A percentile compares a stretch with the other conserved stretches of the same genome.
phyloP scores from a whole-genome alignment of 208 protist species.

The Trypanosomatidae sp. region DNA sequence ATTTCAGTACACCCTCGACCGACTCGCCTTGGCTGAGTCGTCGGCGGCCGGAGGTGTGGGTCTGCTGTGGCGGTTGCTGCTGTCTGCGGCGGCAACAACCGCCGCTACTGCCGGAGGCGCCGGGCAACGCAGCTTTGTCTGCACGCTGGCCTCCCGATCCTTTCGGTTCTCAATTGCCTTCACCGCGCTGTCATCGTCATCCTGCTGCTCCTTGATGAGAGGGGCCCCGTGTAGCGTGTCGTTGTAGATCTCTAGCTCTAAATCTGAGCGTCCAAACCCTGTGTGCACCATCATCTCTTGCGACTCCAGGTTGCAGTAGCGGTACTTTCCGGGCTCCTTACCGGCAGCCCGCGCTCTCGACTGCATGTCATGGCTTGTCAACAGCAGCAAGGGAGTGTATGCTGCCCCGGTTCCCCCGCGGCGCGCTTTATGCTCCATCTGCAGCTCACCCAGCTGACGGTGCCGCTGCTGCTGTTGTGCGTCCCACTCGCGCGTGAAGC shows the following conservation, averaged over 20 bases:
- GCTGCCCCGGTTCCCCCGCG: conserved; percentile 8
- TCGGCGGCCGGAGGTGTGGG: background rate
- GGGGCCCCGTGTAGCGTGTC: conserved; percentile 32
- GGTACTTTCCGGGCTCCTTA: conserved; percentile 9
- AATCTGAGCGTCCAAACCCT: conserved; percentile 6
- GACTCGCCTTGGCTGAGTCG: background rate
- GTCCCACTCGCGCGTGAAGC: conserved; percentile 19
- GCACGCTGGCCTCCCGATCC: background rate
- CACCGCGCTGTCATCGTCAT: background rate
- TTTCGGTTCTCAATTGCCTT: background rate
- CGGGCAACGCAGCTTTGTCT: background rate
- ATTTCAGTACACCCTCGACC: background rate
- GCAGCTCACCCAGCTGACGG: conserved; percentile 10
- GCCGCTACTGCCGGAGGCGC: background rate
- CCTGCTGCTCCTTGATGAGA: background rate
- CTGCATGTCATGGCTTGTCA: conserved; percentile 19
- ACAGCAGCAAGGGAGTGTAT: conserved; percentile 16
- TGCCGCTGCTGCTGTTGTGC: conserved; percentile 18
- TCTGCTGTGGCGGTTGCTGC: background rate
- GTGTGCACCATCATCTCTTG: conserved; percentile 32
- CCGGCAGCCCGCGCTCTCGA: conserved; percentile 3
- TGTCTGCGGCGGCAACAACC: background rate
- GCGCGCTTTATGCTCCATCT: conserved; percentile 14
- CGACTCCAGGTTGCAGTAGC: conserved; percentile 25
- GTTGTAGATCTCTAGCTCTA: conserved; percentile 41